Base-by-base conservation (phyloP, 225 moss, liverwort and hornwort genomes). In the Anthoceros angustus region DNA sequence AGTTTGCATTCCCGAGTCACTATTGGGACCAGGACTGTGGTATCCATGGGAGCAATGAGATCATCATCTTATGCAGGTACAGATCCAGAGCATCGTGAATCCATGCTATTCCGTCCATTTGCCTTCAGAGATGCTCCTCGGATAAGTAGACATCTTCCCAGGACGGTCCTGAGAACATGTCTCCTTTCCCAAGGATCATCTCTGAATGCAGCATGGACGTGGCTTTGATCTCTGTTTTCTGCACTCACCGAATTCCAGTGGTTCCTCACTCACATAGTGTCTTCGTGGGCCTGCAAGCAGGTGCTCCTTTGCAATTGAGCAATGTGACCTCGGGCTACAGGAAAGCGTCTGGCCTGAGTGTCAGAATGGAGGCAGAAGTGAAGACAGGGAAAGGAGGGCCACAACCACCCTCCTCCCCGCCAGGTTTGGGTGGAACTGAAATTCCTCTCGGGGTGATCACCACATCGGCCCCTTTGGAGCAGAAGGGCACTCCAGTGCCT, bases 401-500 rank as follows among this genome's bases (percentile, higher is more conserved):
- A 6, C 62, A 23, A 0, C 66, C 81, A 15, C 78, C 78, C 9
- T 69, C 74, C 2, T 71, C 76, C 9, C 71, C 79, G 18, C 67
- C 73, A 0, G 83, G 83, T 9, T 2, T 64, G 24, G 60, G 78
- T 20, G 82, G 79, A 0, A 70, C 71, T 0, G 77, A 79, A 61
- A 65, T 67, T 0, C 82, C 82, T 6, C 21, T 79, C 41, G 79
- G 72, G 7, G 79, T 15, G 0, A 68, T 75, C 32, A 25, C 78
- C 15, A 23, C 70, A 42, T 67, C 74, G 0, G 73, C 80, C 0
- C 92, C 92, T 0, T 18, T 88, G 0, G 78, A 42, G 4, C 92
- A 92, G 70, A 78, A 77, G 9, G 46, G 61, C 0, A 45, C 24
- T 0, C 38, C 88, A 0, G 84, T 86, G 63, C 66, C 41, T 10